Conservation (phyloP, 306 rosid species). For the Sicyos edulis region DNA sequence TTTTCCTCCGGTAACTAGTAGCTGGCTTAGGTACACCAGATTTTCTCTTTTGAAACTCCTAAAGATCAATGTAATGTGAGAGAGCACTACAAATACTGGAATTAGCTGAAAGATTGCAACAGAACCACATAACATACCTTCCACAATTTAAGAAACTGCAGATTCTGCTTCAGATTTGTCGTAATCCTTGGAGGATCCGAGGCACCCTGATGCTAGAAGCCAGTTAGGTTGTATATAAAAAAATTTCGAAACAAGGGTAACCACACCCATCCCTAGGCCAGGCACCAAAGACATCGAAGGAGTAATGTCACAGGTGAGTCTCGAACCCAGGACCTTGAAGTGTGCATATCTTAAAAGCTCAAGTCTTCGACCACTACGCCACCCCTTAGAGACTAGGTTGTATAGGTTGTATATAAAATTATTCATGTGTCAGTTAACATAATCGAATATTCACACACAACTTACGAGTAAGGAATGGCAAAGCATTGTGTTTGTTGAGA, state of each 20-base stretch:
- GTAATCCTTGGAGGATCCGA: constrained; percentile 71
- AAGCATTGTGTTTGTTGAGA: too few species aligned
- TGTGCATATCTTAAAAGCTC: too few species aligned
- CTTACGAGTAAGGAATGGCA: neutral
- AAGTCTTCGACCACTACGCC: too few species aligned
- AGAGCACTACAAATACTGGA: neutral
- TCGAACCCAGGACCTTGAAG: too few species aligned
- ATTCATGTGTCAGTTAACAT: neutral
- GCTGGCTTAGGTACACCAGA: constrained; percentile 59
- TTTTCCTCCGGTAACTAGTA: constrained; percentile 80
- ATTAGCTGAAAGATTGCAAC: constrained; percentile 10
- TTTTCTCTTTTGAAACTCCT: constrained; percentile 69
- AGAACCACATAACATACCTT: constrained; percentile 39
- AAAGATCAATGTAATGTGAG: constrained; percentile 25
- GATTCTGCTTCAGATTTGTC: constrained; percentile 77
- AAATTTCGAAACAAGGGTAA: too few species aligned
- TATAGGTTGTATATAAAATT: too few species aligned
- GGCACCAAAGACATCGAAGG: too few species aligned
- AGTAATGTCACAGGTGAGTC: too few species aligned
- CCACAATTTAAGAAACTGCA: constrained; percentile 65
- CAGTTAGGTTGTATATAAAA: constrained; percentile 8
- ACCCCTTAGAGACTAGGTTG: too few species aligned
- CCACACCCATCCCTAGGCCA: too few species aligned
- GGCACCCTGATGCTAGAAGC: constrained; percentile 33
- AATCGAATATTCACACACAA: neutral